Percentiles rank a stretch among this genome's conserved stretches.
Evolutionary conservation across 2,329 filamentous ascomycete species (phyloP).

Genomic region (Aureobasidium sp.): DNA sequence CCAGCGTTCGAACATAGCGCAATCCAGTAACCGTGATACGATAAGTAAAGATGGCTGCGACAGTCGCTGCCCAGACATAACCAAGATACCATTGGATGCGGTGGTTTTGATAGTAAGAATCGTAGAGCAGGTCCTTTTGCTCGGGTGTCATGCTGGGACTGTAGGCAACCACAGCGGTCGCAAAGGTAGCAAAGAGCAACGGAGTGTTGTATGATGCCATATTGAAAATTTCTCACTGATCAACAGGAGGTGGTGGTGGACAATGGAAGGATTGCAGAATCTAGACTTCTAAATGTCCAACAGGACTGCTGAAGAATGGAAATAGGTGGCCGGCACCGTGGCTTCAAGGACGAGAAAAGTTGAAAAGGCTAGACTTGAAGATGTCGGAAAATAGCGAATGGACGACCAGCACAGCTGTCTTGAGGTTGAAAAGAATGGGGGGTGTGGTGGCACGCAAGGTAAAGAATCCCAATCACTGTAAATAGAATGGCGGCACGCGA

Average conservation of each 20-base stretch:
- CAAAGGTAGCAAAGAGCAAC: neutral
- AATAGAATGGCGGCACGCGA: slow-evolving; percentile 1
- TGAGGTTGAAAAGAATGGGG: neutral
- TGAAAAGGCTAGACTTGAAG: neutral
- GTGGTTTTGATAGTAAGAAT: slow-evolving; percentile 21
- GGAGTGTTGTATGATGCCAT: neutral
- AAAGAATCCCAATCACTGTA: neutral
- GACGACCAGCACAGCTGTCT: slow-evolving; percentile 8
- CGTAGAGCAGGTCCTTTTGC: neutral
- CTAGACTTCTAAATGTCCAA: neutral
- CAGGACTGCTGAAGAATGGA: neutral
- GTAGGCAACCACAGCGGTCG: neutral
- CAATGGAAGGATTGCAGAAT: neutral
- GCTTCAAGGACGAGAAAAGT: neutral
- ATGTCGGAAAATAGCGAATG: neutral
- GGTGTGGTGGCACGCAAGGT: slow-evolving; percentile 5
- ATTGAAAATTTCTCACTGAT: neutral
- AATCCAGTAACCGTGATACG: slow-evolving; percentile 51
- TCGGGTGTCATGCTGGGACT: neutral
- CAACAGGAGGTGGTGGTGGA: slow-evolving; percentile 7
- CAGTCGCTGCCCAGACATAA: slow-evolving; percentile 51
- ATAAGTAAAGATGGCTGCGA: slow-evolving; percentile 57
- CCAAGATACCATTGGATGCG: slow-evolving; percentile 27
- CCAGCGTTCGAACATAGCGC: slow-evolving; percentile 62
- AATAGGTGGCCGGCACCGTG: slow-evolving; percentile 4